A percentile compares a stretch with the other conserved stretches of the same genome.
phyloP scores from a whole-genome alignment of 1,284 basidiomycete species.

The Apiotrichum porosum region DNA sequence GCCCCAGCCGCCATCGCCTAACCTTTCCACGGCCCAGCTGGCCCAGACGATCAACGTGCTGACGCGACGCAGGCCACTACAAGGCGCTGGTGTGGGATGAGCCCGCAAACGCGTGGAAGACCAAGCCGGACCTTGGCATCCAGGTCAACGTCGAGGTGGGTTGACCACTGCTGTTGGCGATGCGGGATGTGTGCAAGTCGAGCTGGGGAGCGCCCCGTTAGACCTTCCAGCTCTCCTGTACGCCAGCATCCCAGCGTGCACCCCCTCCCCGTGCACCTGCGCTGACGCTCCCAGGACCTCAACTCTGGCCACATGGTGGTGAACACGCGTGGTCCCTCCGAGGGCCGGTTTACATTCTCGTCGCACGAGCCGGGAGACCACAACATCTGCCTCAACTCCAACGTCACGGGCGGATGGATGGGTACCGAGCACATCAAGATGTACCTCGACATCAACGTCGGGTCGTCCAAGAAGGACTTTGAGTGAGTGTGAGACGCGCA shows the following conservation, averaged over 20 bases:
- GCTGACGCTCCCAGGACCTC: constrained; percentile 32
- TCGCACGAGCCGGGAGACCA: constrained; percentile 91
- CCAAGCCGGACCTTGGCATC: constrained; percentile 77
- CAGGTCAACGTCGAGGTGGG: constrained; percentile 82
- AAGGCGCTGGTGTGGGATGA: constrained; percentile 87
- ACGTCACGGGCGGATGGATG: constrained; percentile 79
- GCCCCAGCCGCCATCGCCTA: neutral
- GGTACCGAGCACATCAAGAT: constrained; percentile 79
- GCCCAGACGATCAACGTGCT: neutral
- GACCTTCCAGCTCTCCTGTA: too few relatives aligned
- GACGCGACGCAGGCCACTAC: constrained; percentile 67
- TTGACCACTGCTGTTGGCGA: constrained; percentile 19
- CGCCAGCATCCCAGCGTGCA: too few relatives aligned
- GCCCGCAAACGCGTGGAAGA: constrained; percentile 61
- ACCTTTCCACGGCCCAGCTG: too few relatives aligned
- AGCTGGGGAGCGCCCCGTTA: too few relatives aligned
- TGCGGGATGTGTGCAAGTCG: too few relatives aligned
- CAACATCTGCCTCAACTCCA: constrained; percentile 88
- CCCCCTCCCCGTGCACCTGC: too few relatives aligned
- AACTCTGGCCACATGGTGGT: constrained; percentile 55
- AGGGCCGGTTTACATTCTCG: constrained; percentile 94
- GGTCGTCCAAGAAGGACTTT: constrained; percentile 71
- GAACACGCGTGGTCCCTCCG: constrained; percentile 78
- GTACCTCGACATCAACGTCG: constrained; percentile 90
- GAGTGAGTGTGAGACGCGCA: constrained; percentile 55